A percentile compares a stretch with the other conserved stretches of the same genome.
These are phyloP conservation scores for Epichloe uncinata DNA, from an alignment of 2,329 filamentous ascomycete genomes.

Conservation along the genomic window DNA sequence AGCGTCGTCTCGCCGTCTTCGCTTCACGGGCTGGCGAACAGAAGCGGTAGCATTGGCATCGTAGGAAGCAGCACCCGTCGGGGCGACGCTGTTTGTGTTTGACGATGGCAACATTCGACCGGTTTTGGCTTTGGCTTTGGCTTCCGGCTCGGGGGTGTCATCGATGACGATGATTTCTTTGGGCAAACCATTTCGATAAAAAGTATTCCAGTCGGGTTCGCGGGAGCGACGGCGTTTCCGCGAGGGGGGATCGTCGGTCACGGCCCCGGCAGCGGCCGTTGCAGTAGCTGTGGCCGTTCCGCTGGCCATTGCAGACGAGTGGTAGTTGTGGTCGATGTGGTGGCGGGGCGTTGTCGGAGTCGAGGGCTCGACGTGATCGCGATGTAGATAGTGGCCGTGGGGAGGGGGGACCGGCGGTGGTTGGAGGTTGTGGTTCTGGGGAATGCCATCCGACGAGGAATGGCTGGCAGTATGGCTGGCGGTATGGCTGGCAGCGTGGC, in stretches of 20 bases:
- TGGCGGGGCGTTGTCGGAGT: conserved; percentile 9
- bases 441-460: conserved; percentile 20
- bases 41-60: conserved; percentile 7
- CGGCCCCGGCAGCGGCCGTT: conserved; percentile 13
- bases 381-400: conserved; percentile 12
- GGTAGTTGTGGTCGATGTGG: conserved; percentile 9
- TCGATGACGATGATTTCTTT: conserved; percentile 80
- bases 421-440: conserved; percentile 12
- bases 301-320: conserved; percentile 11
- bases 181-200: conserved; percentile 72
- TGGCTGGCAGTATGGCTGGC: conserved; percentile 20
- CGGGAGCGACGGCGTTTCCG: conserved; percentile 44
- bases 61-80: conserved; percentile 14
- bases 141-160: conserved; percentile 50
- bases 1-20: conserved; percentile 50
- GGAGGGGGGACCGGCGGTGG: conserved; percentile 19
- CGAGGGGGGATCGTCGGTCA: conserved; percentile 18
- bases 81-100: conserved; percentile 16
- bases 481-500: conserved; percentile 6
- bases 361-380: conserved; percentile 10
- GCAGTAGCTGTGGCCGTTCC: conserved; percentile 4
- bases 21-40: conserved; percentile 51
- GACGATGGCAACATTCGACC: conserved; percentile 22
- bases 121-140: conserved; percentile 25
- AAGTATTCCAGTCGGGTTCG: conserved; percentile 64